Conservation (phyloP, 306 rosid genomes). For the Cicer arietinum region DNA sequence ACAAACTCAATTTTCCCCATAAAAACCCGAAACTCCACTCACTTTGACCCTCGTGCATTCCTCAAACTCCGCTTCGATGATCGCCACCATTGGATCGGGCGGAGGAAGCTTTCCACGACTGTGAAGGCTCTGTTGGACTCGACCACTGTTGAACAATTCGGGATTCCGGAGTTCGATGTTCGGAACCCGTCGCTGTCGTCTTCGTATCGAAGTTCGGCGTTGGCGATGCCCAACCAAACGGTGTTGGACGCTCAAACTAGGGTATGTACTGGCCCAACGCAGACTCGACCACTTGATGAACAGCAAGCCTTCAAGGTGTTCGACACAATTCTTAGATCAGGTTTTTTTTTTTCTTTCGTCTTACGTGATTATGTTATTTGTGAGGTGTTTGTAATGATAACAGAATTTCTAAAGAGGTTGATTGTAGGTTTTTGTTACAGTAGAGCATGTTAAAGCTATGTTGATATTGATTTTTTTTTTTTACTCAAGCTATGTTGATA, state of each 20-base stretch:
- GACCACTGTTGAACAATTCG: conserved; percentile 60
- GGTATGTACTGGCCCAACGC: conserved; percentile 96
- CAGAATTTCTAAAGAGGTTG: neutral
- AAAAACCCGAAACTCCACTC: conserved; percentile 42
- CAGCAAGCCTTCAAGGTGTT: conserved; percentile 86
- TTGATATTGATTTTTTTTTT: neutral
- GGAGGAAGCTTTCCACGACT: conserved; percentile 37
- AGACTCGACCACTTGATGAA: conserved; percentile 81
- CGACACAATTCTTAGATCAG: conserved; percentile 85
- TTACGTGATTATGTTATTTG: conserved; percentile 2
- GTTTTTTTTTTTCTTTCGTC: conserved; percentile 40
- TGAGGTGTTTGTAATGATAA: neutral
- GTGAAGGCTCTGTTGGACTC: conserved; percentile 59
- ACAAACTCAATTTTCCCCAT: conserved; percentile 44
- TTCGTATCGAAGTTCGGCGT: conserved; percentile 64
- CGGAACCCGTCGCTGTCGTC: conserved; percentile 78
- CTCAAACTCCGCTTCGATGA: conserved; percentile 41
- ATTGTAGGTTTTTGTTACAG: neutral
- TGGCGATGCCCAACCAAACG: conserved; percentile 76
- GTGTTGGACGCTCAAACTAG: conserved; percentile 87
- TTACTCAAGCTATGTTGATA: neutral
- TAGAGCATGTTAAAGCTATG: neutral
- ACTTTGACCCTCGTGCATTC: conserved; percentile 34
- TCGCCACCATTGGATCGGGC: conserved; percentile 45
- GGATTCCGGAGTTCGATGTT: conserved; percentile 59